Percentiles rank a stretch among this genome's conserved stretches.
phyloP scores from a whole-genome alignment of 306 rosid genomes.

The Malus sylvestris region DNA sequence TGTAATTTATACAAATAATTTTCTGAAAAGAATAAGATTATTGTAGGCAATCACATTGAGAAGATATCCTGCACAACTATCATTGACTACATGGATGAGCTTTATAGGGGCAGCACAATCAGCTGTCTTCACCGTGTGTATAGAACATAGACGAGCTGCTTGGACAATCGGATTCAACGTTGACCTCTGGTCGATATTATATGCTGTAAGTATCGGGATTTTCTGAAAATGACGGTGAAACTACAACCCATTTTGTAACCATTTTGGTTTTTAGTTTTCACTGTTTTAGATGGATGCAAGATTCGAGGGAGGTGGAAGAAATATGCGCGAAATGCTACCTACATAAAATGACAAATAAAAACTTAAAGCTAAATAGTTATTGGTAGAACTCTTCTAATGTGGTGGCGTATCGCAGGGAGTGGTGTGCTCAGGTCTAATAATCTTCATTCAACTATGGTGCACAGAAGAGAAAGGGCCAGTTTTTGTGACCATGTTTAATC shows the following conservation, averaged over 20 bases:
- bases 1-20: background rate
- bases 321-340: background rate
- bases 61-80: slow-evolving; percentile 76
- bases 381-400: background rate
- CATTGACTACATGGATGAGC: slow-evolving; percentile 72
- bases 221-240: background rate
- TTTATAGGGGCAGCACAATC: slow-evolving; percentile 76
- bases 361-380: background rate
- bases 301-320: background rate
- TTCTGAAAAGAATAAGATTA: background rate
- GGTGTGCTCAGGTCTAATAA: slow-evolving; percentile 38
- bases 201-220: slow-evolving; percentile 45
- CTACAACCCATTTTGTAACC: background rate
- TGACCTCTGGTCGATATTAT: slow-evolving; percentile 62
- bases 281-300: background rate
- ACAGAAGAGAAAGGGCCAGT: slow-evolving; percentile 74
- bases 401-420: slow-evolving; percentile 50
- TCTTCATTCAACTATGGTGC: slow-evolving; percentile 70
- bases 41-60: slow-evolving; percentile 65
- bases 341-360: background rate
- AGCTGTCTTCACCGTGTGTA: slow-evolving; percentile 43
- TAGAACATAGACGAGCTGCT: slow-evolving; percentile 44
- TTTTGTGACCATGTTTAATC: slow-evolving; percentile 72
- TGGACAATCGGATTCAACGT: slow-evolving; percentile 64
- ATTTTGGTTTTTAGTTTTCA: background rate